Base-by-base conservation (phyloP, 1,284 basidiomycete genomes). In the Ceratobasidium sp. region DNA sequence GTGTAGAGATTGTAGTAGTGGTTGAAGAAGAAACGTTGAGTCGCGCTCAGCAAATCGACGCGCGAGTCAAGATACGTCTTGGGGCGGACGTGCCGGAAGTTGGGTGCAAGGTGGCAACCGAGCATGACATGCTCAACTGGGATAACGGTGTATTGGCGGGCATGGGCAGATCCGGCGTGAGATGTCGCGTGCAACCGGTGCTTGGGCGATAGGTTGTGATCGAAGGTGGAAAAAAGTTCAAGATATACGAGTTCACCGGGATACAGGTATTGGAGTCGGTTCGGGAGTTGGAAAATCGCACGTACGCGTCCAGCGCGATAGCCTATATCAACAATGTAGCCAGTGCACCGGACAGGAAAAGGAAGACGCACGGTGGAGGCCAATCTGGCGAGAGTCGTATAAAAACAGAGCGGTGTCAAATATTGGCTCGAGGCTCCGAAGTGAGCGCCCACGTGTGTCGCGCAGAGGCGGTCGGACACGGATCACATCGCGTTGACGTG, bases 261-360 rank as follows among this genome's bases (percentile, higher is more conserved):
- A 37, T 32, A 73, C 13, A 73, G 4, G 17, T 46, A 37, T 19
- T 43, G 19, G n/a, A 73, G 43, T 40, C 29, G 43, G 8, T 43
- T 13, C 3, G 69, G 69, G 17, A 73, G 56, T 8, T 37, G 17
- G 44, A 73, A 73, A 49, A 73, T 62, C 1, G 56, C 43, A 22
- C 43, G 69, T 22, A 73, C 69, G 17, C 43, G 43, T 8, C 56
- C 69, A 49, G 69, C 57, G 17, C 69, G 57, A 43, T 46, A 62
- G 2, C 69, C 69, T 73, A 11, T 11, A 9, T 43, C 1, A 43
- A 43, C 40, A 43, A 9, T 11, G 7, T 11, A 43, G 40, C 40
- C 7, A n/a, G 40, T 43, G 40, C 40, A 43, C 40, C 7, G 11
- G 11, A 9, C 40, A 43, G 40, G 40, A 43, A 43, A 43, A 43